Base-by-base conservation (phyloP, 192 early-diverging fungal genomes). In the Rhizophagus prolifer region DNA sequence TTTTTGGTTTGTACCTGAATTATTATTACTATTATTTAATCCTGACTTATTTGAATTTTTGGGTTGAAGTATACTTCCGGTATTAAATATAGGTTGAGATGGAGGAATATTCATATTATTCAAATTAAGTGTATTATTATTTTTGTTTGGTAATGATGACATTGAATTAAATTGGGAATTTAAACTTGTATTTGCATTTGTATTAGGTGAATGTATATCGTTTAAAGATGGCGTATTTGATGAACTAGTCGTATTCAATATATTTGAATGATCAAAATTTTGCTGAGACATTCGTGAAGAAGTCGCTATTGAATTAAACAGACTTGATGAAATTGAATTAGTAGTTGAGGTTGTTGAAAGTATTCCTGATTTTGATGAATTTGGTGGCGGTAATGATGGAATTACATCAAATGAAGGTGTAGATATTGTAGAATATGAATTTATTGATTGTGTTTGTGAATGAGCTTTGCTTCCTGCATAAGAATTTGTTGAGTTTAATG, bases 21-120 rank as follows among this genome's bases (percentile, higher is more conserved):
- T 36, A 67, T 38, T 67, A 41, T 67, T 67, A 38, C 7, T 38
- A 38, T 38, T 38, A 23, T 65, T 65, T 19, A 21, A 14, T 9
- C 34, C 65, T n/a, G 31, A 67, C 8, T 28, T 30, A 54, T 54
- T 54, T 54, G 47, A 54, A 54, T 13, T 54, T 54, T 5, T 31
- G n/a, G 61, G 65, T 8, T 67, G 65, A 67, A 36, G 31, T 36
- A 67, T 66, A 67, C 34, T 67, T 36, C 65, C 65, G 8, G 26
- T 4, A 63, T 25, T 63, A 63, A 30, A 63, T 31, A 12, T 61
- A 61, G 60, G 60, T 61, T 26, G 41, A 44, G 47, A 50, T 16
- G 47, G 47, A 5, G 14, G 12, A 54, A 2, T 5, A 54, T 54
- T 54, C 47, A 16, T 54, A 14, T 54, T 54, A 14, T 54, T 54